Percentiles rank a stretch among this genome's conserved stretches.
Conservation (phyloP, 2,329 filamentous ascomycete genomes). For the Phoma sp. region DNA sequence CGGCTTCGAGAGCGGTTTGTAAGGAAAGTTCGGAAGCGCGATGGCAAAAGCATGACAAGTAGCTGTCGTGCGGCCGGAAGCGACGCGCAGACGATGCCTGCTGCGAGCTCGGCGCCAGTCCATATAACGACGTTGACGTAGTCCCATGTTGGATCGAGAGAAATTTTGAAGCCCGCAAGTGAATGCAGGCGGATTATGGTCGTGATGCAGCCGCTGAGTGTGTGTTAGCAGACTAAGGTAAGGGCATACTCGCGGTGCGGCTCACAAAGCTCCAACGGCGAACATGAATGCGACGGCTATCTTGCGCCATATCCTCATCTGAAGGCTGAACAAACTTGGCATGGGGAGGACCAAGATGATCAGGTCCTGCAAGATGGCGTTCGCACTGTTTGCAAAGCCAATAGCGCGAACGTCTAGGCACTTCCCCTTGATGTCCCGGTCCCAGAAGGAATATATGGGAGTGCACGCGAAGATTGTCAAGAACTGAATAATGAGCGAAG, state of each 20-base stretch:
- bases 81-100: constrained; percentile 33
- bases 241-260: too few species aligned
- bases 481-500: constrained; percentile 24
- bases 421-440: constrained; percentile 30
- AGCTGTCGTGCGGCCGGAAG: constrained; percentile 36
- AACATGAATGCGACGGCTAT: constrained; percentile 34
- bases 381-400: constrained; percentile 28
- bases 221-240: not conserved
- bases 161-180: constrained; percentile 31
- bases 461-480: constrained; percentile 31
- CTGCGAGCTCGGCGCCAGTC: constrained; percentile 36
- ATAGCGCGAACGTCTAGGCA: constrained; percentile 30
- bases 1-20: constrained; percentile 11
- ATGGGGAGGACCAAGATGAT: constrained; percentile 35
- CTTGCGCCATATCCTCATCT: constrained; percentile 27
- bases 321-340: constrained; percentile 22
- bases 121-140: constrained; percentile 33
- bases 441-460: constrained; percentile 31
- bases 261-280: constrained; percentile 28
- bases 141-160: constrained; percentile 38
- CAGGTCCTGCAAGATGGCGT: constrained; percentile 30
- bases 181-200: constrained; percentile 33
- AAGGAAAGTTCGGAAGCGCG: not conserved
- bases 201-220: constrained; percentile 23
- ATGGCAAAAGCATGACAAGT: constrained; percentile 16